Evolutionary conservation across 2,329 filamentous ascomycete genomes (phyloP), one percentile per base, ranked within the genome.

Genomic region (Fusarium agapanthi): DNA sequence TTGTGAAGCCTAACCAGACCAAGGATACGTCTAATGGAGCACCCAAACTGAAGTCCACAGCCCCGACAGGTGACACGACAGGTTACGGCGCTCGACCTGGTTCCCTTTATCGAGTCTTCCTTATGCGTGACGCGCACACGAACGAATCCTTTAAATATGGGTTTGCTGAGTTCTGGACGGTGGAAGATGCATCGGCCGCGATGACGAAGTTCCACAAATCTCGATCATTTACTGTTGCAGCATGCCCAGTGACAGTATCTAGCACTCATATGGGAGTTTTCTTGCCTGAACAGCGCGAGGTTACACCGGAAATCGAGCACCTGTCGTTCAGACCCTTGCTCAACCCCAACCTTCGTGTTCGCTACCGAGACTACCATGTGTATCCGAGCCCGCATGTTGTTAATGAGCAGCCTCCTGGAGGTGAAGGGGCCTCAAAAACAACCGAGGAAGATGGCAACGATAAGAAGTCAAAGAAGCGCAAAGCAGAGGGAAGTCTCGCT

Each of bases 221-320:
- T 34, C 89, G 93, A 16, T 92, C 90, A 55, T 95, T 95, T 76
- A 94, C 91, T 5, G 93, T 96, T 69, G 91, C 91, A 1, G 93
- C 91, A 6, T 91, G 90, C 72, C 88, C 90, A 1, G 92, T 94
- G 22, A 86, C 88, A 16, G 86, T 94, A 30, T 92, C 89, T 47
- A 94, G 92, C 74, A 95, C 95, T 43, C 93, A 96, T 73, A 89
- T 93, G n/a, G 93, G 93, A 10, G 93, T 96, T 6, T 96, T 97
- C 77, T 89, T 95, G 18, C 93, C 92, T 1, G 91, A 93, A 47
- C 86, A 92, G 54, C 88, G 91, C 56, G 86, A 87, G 13, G 65
- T 84, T 4, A 85, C 86, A 10, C 84, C 87, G 1, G 87, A 87
- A 24, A 88, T 86, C n/a, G 86, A 89, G 20, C 85, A 83, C 50